Evolutionary conservation across 306 rosid species (phyloP), one percentile per base, ranked within the genome.

Genomic region (Echinosophora koreensis): DNA sequence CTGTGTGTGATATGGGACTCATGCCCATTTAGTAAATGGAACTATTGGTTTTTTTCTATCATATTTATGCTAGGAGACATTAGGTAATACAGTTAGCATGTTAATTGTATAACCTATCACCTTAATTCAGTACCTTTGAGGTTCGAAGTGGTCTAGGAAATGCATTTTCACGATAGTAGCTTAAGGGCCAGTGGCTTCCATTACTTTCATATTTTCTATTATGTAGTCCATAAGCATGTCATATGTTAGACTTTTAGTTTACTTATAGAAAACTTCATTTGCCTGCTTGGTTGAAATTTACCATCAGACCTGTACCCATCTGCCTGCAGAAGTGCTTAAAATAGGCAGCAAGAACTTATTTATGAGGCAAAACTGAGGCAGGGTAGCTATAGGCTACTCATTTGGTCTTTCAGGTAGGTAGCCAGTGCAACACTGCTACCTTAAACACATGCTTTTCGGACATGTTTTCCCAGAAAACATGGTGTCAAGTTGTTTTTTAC

Each of bases 251-350:
- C 41, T 73, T 27, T 57, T 22, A 55, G 32, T 55, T 39, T 28
- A 58, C 58, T 3, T 15, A 10, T 52, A n/a, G 42, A 73, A 64
- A 73, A 42, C 47, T 58, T 73, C 34, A 30, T 56, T 51, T 58
- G 62, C 50, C 2, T 14, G n/a, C 42, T 13, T 34, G 52, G 13
- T 75, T 42, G 32, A 60, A 75, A 17, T n/a, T 7, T 35, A 4
- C n/a, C 63, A 50, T 63, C 54, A 6, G 17, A 44, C 11, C 60
- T n/a, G n/a, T 13, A 46, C 57, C 72, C 39, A 12, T 28, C 10
- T 67, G 58, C 39, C 41, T 6, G 12, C 17, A 28, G 28, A 9
- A 55, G 13, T 27, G 41, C 50, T 16, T 39, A 16, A 41, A 17
- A 9, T 49, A 14, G 39, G 74, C 71, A 65, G 28, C 44, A 7